Conservation (phyloP, 371 early-diverging fungal genomes). For the Nosema bombycis region DNA sequence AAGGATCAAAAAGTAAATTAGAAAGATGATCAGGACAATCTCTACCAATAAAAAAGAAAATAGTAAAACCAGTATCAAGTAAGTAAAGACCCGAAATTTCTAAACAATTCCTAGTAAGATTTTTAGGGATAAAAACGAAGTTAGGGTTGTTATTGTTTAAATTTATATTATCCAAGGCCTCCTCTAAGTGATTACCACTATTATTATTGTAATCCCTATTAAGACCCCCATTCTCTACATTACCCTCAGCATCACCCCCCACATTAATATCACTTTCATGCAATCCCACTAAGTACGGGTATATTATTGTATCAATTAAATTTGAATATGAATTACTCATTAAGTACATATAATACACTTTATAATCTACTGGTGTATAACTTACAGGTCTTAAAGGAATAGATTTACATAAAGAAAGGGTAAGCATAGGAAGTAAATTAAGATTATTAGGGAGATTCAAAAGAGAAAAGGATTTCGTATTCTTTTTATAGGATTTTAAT, state of each 20-base stretch:
- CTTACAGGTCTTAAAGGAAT: constrained; percentile 57
- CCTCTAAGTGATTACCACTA: too few relatives aligned
- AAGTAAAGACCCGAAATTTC: constrained; percentile 56
- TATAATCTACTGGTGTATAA: constrained; percentile 57
- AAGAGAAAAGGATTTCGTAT: constrained; percentile 19
- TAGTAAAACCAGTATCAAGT: constrained; percentile 61
- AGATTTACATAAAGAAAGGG: constrained; percentile 53
- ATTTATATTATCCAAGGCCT: constrained; percentile 16
- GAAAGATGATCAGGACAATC: constrained; percentile 35
- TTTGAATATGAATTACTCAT: constrained; percentile 46
- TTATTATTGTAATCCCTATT: too few relatives aligned
- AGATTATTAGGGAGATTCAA: constrained; percentile 32
- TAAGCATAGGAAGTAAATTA: constrained; percentile 50
- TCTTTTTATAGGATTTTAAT: constrained; percentile 23
- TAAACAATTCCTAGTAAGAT: constrained; percentile 47
- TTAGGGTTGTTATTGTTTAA: too few relatives aligned
- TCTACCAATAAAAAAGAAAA: constrained; percentile 60
- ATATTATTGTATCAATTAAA: constrained; percentile 59
- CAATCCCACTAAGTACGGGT: constrained; percentile 56
- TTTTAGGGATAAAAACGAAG: too few relatives aligned
- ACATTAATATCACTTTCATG: constrained; percentile 42
- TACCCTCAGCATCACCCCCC: constrained; percentile 38
- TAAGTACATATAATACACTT: constrained; percentile 54
- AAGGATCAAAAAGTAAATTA: constrained; percentile 32
- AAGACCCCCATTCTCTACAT: constrained; percentile 47